These are phyloP conservation scores for Auxenochlorella pyrenoidosa DNA, from an alignment of 139 green algal genomes.

Conservation along the genomic window DNA sequence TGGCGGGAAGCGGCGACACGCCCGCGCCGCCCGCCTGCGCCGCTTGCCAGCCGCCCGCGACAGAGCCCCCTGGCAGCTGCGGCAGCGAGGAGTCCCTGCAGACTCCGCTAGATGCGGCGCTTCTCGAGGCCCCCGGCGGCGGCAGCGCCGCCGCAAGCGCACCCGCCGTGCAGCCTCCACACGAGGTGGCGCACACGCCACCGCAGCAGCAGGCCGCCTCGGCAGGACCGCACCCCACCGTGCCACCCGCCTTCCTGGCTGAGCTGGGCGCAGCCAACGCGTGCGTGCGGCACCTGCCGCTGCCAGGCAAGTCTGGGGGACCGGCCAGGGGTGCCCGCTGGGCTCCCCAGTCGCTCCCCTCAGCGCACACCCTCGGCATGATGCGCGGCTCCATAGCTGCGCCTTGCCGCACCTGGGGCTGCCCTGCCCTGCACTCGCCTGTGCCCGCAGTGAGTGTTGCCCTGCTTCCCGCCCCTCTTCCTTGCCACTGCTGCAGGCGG, in stretches of 20 bases:
- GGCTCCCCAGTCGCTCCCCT: no score
- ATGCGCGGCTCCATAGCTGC: no score
- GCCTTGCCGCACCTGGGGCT: no score
- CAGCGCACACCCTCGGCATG: no score
- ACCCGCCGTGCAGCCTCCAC: neutral
- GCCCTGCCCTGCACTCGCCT: no score
- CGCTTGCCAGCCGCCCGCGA: neutral
- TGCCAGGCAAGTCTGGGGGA: neutral
- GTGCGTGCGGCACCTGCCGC: neutral
- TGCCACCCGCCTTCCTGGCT: neutral
- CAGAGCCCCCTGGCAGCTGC: neutral
- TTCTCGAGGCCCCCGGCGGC: neutral
- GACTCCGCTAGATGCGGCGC: neutral
- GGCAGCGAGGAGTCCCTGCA: neutral
- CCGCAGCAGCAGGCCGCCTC: neutral
- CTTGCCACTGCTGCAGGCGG: neutral
- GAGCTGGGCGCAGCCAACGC: neutral
- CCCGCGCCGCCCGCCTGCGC: neutral
- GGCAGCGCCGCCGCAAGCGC: neutral
- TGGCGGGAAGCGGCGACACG: neutral
- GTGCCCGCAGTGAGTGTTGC: no score
- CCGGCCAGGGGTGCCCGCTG: no score
- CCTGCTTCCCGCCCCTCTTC: neutral
- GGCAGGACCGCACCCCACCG: neutral
- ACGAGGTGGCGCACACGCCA: neutral